Base-by-base conservation (phyloP, 129 eudicot genomes). In the Heracleum sosnowskyi region DNA sequence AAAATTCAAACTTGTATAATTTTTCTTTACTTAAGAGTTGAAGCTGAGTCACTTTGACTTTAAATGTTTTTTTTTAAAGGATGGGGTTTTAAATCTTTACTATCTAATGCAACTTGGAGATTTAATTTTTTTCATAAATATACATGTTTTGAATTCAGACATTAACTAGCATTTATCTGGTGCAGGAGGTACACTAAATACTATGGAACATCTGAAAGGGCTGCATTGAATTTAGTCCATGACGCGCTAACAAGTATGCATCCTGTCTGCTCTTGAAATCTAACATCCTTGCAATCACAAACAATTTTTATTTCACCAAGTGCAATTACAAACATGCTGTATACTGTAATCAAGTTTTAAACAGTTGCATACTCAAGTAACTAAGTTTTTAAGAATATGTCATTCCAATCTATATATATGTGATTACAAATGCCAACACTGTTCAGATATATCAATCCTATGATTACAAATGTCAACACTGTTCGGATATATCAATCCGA, bases 111-210 rank as follows among this genome's bases (percentile, higher is more conserved):
- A 57, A 26, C 66, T 57, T 57, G 66, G 66, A 12, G 16, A 9
- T n/a, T 57, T 57, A 9, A 22, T 57, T n/a, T 57, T 57, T 9
- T 57, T n/a, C 16, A 64, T 64, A 31, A 29, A 29, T 64, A 6
- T 64, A 28, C n/a, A 18, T 63, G 13, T 29, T 12, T n/a, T 60
- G 17, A 15, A 51, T 28, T 76, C 4, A 41, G 69, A 64, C 8
- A 24, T 73, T 68, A 17, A 9, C 41, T 76, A 2, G 73, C 26
- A n/a, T 29, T 69, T 57, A 7, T 62, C n/a, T 77, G 11, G 20
- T 82, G 70, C 89, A 95, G 99, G 92, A 81, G 97, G 80, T 95
- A 95, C 83, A 91, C 98, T 7, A 95, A 86, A 81, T 95, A 88
- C 81, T 95, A 77, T 82, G 99, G 99, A 76, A 95, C 97, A 76